A percentile compares a stretch with the other conserved stretches of the same genome.
Evolutionary conservation across 352 stramenopile species (phyloP).

Genomic region (Globisporangium solare): DNA sequence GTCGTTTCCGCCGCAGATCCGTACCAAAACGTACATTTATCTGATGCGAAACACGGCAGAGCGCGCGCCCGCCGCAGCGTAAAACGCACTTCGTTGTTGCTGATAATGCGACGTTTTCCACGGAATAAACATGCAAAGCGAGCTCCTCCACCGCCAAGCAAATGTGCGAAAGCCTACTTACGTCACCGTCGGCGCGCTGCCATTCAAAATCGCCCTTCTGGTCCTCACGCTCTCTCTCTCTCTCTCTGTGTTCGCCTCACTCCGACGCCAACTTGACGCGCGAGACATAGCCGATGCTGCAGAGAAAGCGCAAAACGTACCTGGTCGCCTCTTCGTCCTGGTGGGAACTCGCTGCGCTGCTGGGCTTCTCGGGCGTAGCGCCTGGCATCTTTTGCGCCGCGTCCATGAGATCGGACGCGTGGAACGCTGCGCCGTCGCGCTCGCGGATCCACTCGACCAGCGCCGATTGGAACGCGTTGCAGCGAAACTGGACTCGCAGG

Average conservation of each 20-base stretch:
- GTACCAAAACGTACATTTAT: slow-evolving; percentile 46
- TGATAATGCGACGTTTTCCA: too few relatives aligned
- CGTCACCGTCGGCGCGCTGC: too few relatives aligned
- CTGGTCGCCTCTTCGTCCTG: slow-evolving; percentile 25
- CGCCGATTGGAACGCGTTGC: slow-evolving; percentile 32
- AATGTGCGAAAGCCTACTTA: not conserved
- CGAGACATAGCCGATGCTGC: slow-evolving; percentile 36
- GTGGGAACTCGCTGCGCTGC: not conserved
- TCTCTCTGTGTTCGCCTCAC: not conserved
- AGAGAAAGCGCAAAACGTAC: slow-evolving; percentile 52
- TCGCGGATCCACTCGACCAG: slow-evolving; percentile 56
- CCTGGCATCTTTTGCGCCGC: too few relatives aligned
- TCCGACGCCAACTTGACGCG: slow-evolving; percentile 23
- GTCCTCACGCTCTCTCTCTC: not conserved
- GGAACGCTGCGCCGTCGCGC: slow-evolving; percentile 5
- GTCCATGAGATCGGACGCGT: not conserved
- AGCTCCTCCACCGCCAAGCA: not conserved
- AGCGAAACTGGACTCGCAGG: slow-evolving; percentile 48
- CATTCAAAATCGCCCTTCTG: too few relatives aligned
- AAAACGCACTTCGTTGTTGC: too few relatives aligned
- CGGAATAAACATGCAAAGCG: not conserved
- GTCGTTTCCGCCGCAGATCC: slow-evolving; percentile 32
- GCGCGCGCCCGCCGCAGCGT: not conserved
- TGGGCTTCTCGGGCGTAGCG: too few relatives aligned
- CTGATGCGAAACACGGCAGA: slow-evolving; percentile 44